These are phyloP conservation scores for Sergeia podlipaevii DNA, from an alignment of 208 protist species.

Conservation along the genomic window DNA sequence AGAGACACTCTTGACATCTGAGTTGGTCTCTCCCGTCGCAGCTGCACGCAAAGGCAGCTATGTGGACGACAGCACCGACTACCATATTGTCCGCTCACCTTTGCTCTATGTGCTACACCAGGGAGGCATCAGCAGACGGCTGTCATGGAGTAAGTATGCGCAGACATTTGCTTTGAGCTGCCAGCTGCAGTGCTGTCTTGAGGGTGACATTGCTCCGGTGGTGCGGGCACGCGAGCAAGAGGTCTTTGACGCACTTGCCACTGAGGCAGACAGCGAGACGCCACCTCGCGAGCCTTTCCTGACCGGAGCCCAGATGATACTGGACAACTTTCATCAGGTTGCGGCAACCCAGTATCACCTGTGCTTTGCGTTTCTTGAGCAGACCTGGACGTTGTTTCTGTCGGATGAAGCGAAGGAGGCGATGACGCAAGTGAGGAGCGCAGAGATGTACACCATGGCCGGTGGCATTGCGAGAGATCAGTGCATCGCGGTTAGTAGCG, in stretches of 20 bases:
- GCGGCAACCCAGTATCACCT: constrained; percentile 43
- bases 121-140: too few species aligned
- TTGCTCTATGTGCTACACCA: too few species aligned
- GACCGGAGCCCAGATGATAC: constrained; percentile 46
- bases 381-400: constrained; percentile 58
- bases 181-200: constrained; percentile 9
- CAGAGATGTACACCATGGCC: constrained; percentile 28
- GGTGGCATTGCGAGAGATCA: constrained; percentile 8
- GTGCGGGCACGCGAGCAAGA: constrained; percentile 19
- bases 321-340: constrained; percentile 65
- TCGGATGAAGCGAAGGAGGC: constrained; percentile 9
- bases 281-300: neutral
- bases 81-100: too few species aligned
- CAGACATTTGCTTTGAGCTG: constrained; percentile 37
- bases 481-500: neutral
- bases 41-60: neutral
- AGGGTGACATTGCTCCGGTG: constrained; percentile 19
- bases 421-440: constrained; percentile 20
- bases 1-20: constrained; percentile 7
- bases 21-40: constrained; percentile 11
- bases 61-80: too few species aligned
- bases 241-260: constrained; percentile 8
- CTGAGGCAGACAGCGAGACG: constrained; percentile 7
- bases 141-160: constrained; percentile 37
- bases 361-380: constrained; percentile 43